phyloP scores from a whole-genome alignment of 108 stramenopile species.

The Nitzschia palea region DNA sequence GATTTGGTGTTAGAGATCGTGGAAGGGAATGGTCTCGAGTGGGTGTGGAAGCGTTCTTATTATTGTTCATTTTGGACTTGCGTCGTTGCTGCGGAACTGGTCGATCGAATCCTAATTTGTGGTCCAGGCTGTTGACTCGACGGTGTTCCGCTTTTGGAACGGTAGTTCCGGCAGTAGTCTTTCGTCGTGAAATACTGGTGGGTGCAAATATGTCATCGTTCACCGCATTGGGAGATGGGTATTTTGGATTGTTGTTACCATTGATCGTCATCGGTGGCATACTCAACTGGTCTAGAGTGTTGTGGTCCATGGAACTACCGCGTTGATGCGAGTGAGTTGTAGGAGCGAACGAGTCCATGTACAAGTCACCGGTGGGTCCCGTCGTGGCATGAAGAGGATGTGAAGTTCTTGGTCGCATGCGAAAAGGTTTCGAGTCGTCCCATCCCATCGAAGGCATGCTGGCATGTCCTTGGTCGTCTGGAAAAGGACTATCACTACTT shows the following conservation, averaged over 20 bases:
- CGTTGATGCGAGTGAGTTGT: background rate
- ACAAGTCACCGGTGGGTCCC: background rate
- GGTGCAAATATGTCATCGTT: conserved; percentile 7
- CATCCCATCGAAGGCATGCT: too few relatives aligned
- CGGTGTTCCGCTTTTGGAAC: background rate
- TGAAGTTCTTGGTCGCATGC: conserved; percentile 5
- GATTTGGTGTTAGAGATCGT: too few relatives aligned
- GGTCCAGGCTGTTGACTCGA: conserved; percentile 13
- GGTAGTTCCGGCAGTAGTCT: background rate
- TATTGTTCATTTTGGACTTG: background rate
- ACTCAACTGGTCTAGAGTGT: conserved; percentile 16
- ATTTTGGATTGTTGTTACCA: background rate
- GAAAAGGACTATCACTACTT: too few relatives aligned
- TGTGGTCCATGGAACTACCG: conserved; percentile 1
- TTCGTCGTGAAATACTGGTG: conserved; percentile 15
- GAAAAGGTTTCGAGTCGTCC: conserved; percentile 3
- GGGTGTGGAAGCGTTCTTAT: background rate
- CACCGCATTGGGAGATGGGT: conserved; percentile 14
- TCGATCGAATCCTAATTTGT: background rate
- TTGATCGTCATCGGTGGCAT: conserved; percentile 20
- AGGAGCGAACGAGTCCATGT: background rate
- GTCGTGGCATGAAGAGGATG: background rate
- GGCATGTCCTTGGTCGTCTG: too few relatives aligned
- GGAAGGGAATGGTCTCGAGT: too few relatives aligned
- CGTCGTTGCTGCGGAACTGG: conserved; percentile 19